A percentile compares a stretch with the other conserved stretches of the same genome.
Conservation (phyloP, 1,284 basidiomycete genomes). For the Athelia psychrophila region DNA sequence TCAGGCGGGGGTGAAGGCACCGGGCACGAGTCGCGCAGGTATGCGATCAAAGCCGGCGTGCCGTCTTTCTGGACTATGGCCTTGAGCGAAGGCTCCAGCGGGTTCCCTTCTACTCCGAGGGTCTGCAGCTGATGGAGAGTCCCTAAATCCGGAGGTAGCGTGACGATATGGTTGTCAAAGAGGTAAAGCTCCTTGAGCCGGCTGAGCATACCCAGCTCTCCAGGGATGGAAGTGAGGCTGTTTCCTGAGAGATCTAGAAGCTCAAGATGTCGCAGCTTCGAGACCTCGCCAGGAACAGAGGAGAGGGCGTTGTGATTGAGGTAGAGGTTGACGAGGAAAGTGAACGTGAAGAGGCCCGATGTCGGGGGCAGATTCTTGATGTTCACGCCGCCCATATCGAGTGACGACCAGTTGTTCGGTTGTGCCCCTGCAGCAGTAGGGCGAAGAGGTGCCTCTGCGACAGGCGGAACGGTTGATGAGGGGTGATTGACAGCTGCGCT, state of each 20-base stretch:
- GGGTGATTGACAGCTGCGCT: conserved; percentile 56
- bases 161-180: conserved; percentile 91
- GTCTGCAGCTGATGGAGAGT: conserved; percentile 92
- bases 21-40: conserved; percentile 86
- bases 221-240: conserved; percentile 74
- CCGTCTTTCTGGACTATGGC: conserved; percentile 91
- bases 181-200: conserved; percentile 90
- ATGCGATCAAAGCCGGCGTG: conserved; percentile 84
- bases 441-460: conserved; percentile 54
- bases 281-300: conserved; percentile 80
- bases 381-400: conserved; percentile 96
- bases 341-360: conserved; percentile 89
- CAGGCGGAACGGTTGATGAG: conserved; percentile 69
- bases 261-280: conserved; percentile 83
- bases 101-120: conserved; percentile 95
- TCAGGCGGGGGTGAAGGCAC: conserved; percentile 82
- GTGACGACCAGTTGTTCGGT: conserved; percentile 82
- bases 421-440: conserved; percentile 56
- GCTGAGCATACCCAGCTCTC: conserved; percentile 91
- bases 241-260: conserved; percentile 94
- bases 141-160: conserved; percentile 87
- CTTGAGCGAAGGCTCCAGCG: conserved; percentile 78
- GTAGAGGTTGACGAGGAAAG: conserved; percentile 91
- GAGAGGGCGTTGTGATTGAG: conserved; percentile 95
- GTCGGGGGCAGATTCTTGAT: conserved; percentile 88